phyloP scores from a whole-genome alignment of 75 land plant genomes.

The Pinus taeda region DNA sequence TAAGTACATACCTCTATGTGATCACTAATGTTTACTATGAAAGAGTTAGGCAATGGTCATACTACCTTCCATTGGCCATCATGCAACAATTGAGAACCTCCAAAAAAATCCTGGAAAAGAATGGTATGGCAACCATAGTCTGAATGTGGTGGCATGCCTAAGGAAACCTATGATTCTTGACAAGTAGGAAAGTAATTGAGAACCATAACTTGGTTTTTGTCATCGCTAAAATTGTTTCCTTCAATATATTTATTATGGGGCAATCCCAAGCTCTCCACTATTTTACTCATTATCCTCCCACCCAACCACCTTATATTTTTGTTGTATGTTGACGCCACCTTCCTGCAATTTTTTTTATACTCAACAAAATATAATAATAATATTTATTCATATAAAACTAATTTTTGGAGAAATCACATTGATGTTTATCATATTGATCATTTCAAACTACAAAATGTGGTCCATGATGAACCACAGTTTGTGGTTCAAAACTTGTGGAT shows the following conservation, averaged over 20 bases:
- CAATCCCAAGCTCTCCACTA: slow-evolving; percentile 65
- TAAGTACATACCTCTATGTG: slow-evolving; percentile 38
- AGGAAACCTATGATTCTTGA: slow-evolving; percentile 28
- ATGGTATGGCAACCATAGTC: slow-evolving; percentile 55
- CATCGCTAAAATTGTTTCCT: slow-evolving; percentile 4
- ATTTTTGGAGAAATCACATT: too few relatives aligned
- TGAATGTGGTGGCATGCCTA: slow-evolving; percentile 58
- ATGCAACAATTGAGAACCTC: slow-evolving; percentile 37
- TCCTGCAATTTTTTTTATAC: slow-evolving; percentile 7
- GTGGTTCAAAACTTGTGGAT: too few relatives aligned
- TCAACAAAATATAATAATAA: neutral
- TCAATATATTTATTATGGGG: slow-evolving; percentile 2
- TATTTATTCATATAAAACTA: neutral
- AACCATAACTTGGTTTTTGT: slow-evolving; percentile 42
- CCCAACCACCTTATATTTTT: slow-evolving; percentile 25
- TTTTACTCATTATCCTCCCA: slow-evolving; percentile 27
- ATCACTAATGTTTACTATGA: slow-evolving; percentile 54
- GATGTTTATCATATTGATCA: too few relatives aligned
- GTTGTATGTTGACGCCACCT: slow-evolving; percentile 40
- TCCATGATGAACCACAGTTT: too few relatives aligned
- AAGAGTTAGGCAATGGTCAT: slow-evolving; percentile 15
- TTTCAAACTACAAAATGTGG: too few relatives aligned
- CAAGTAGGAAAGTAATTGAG: slow-evolving; percentile 51
- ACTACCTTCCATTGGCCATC: slow-evolving; percentile 30
- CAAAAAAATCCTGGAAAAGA: slow-evolving; percentile 29